Percentiles rank a stretch among this genome's conserved stretches.
These are phyloP conservation scores for Coemansia sp. DNA, from an alignment of 192 early-diverging fungal genomes.

Conservation along the genomic window DNA sequence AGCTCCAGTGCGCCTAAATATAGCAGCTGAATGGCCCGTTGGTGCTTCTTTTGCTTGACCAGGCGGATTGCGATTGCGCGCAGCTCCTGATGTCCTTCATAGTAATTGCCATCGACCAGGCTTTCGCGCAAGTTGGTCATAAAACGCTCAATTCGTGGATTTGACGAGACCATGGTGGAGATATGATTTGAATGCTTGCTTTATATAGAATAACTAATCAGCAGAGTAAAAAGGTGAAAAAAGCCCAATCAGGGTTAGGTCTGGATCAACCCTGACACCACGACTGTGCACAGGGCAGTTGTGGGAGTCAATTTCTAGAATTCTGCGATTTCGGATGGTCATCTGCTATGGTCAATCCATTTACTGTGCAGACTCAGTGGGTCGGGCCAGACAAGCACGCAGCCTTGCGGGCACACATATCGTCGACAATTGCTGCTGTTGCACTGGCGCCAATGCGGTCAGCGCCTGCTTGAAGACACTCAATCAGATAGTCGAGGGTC, in stretches of 20 bases:
- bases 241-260: neutral
- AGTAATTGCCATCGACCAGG: constrained; percentile 83
- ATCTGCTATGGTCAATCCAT: too few relatives aligned
- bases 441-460: constrained; percentile 59
- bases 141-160: constrained; percentile 50
- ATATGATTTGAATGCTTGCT: neutral
- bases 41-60: constrained; percentile 82
- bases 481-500: constrained; percentile 55
- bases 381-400: neutral
- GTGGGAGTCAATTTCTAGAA: neutral
- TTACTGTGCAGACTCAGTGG: neutral
- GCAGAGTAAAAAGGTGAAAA: neutral
- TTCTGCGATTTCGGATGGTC: neutral
- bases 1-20: constrained; percentile 76
- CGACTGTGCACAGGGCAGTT: constrained; percentile 1
- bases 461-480: constrained; percentile 55
- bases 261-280: neutral
- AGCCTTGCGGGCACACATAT: constrained; percentile 43
- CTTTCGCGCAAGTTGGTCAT: constrained; percentile 64
- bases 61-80: constrained; percentile 87
- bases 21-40: constrained; percentile 72
- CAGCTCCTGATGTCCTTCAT: constrained; percentile 97
- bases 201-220: constrained; percentile 8
- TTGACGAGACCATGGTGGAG: constrained; percentile 16
- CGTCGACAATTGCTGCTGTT: constrained; percentile 56